A percentile compares a stretch with the other conserved stretches of the same genome.
phyloP scores from a whole-genome alignment of 2,329 filamentous ascomycete genomes.

The Exophiala sp. region DNA sequence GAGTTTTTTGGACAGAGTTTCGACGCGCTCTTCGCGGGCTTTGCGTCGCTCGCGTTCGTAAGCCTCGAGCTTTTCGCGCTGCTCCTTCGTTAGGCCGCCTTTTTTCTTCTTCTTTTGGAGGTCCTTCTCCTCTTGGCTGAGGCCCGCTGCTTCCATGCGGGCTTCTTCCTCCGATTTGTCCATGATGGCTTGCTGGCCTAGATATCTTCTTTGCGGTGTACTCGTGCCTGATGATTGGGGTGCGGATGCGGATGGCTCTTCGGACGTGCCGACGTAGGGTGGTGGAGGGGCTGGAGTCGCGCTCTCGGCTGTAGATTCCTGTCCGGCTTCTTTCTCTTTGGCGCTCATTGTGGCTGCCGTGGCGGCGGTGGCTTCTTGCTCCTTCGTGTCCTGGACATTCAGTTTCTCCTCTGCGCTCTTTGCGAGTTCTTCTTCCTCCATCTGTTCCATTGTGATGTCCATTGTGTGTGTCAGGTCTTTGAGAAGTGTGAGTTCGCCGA shows the following conservation, averaged over 20 bases:
- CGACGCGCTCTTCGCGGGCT: slow-evolving; percentile 84
- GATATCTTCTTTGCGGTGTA: slow-evolving; percentile 49
- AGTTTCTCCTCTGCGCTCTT: slow-evolving; percentile 51
- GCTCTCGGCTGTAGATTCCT: slow-evolving; percentile 6
- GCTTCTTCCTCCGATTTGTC: slow-evolving; percentile 79
- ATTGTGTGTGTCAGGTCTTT: slow-evolving; percentile 97
- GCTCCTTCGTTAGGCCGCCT: slow-evolving; percentile 80
- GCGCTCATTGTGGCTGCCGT: slow-evolving; percentile 41
- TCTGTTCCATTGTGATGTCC: slow-evolving; percentile 88
- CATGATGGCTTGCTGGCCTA: slow-evolving; percentile 82
- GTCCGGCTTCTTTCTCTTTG: slow-evolving; percentile 31
- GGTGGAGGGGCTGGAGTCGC: slow-evolving; percentile 21
- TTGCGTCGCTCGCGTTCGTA: slow-evolving; percentile 81
- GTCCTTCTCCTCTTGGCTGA: slow-evolving; percentile 71
- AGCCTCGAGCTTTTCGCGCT: slow-evolving; percentile 83
- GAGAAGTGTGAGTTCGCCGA: slow-evolving; percentile 97
- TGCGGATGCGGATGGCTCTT: slow-evolving; percentile 18
- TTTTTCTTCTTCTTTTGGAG: slow-evolving; percentile 85
- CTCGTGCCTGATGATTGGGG: slow-evolving; percentile 39
- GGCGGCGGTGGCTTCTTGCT: slow-evolving; percentile 41
- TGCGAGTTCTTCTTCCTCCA: slow-evolving; percentile 64
- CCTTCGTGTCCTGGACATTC: slow-evolving; percentile 44
- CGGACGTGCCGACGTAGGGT: slow-evolving; percentile 17
- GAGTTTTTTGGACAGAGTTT: slow-evolving; percentile 78
- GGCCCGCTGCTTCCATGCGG: slow-evolving; percentile 59